Evolutionary conservation across 2,329 filamentous ascomycete genomes (phyloP), one percentile per base, ranked within the genome.

Genomic region (Microsporum canis): DNA sequence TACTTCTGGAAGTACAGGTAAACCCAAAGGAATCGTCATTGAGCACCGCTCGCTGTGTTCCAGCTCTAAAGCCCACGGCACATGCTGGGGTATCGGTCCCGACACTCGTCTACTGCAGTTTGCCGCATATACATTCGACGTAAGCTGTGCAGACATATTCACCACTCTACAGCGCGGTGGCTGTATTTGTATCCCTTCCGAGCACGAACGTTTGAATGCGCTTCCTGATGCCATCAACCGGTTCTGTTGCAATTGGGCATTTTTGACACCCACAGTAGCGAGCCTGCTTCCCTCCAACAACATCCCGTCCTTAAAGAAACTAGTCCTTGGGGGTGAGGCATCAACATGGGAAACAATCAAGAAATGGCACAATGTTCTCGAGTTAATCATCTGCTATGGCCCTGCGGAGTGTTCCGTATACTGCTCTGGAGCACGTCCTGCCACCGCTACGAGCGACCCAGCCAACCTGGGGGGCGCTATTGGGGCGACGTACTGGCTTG

Each of bases 181-280:
- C 10, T 73, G 71, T 27, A 66, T 78, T 23, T 78, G 75, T 62
- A 72, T 78, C 2, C 76, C 75, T 1, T 73, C 73, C 61, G 65
- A 75, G 65, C 62, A 71, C 61, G 71, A 76, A 12, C 71, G 76
- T 3, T 71, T 77, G 67, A 76, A 77, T 62, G 74, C 76, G 56
- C 72, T 82, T 5, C 69, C 73, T 0, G 75, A 73, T 0, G 75
- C 73, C 0, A 78, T 83, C 41, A 72, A 74, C 5, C 65, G 72
- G 0, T 78, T 80, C 73, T 68, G 75, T 7, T 76, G 78, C 34
- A 79, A 74, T 34, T 78, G 75, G 76, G 78, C 75, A 0, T 79
- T 81, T 66, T 77, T 84, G 69, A 85, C 83, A 0, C 78, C 81
- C 0, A 74, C 80, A 0, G 73, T 85, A n/a, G 81, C 81, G 0